Percentiles rank a stretch among this genome's conserved stretches.
phyloP scores from a whole-genome alignment of 73 alveolate genomes.

The Blepharisma japonicum region DNA sequence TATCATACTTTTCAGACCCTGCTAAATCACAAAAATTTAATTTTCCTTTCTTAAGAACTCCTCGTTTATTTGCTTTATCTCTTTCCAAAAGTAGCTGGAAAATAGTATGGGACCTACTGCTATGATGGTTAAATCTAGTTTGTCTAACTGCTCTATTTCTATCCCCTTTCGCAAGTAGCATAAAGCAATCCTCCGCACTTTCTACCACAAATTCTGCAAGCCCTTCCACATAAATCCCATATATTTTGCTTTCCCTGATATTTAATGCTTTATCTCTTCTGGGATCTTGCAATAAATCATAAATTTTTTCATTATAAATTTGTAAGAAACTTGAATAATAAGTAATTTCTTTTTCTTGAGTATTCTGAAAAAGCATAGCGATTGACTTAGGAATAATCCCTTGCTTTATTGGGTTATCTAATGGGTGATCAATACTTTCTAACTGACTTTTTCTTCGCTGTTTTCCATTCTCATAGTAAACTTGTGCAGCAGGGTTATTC shows the following conservation, averaged over 20 bases:
- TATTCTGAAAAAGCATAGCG: conserved; percentile 11
- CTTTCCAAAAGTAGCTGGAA: conserved; percentile 53
- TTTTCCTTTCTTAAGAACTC: conserved; percentile 53
- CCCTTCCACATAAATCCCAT: conserved; percentile 63
- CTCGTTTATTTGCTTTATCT: conserved; percentile 50
- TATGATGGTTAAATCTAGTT: conserved; percentile 46
- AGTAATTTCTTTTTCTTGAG: conserved; percentile 30
- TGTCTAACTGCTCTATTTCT: conserved; percentile 54
- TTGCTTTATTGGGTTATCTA: not conserved
- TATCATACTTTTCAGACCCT: conserved; percentile 68
- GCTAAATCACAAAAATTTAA: conserved; percentile 67
- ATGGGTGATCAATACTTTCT: not conserved
- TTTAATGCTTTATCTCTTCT: conserved; percentile 32
- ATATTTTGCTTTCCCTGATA: conserved; percentile 50
- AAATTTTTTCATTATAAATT: conserved; percentile 60
- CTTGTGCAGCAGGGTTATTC: not conserved
- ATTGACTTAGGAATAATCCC: conserved; percentile 23
- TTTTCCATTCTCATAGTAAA: not conserved
- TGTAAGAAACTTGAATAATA: conserved; percentile 51
- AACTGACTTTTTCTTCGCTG: not conserved
- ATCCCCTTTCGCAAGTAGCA: conserved; percentile 48
- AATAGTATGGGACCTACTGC: conserved; percentile 67
- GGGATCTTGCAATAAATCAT: conserved; percentile 41
- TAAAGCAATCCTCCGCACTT: conserved; percentile 41
- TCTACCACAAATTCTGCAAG: conserved; percentile 58